Evolutionary conservation across 2,329 filamentous ascomycete genomes (phyloP).

Genomic region (Magnaporthiopsis poae): DNA sequence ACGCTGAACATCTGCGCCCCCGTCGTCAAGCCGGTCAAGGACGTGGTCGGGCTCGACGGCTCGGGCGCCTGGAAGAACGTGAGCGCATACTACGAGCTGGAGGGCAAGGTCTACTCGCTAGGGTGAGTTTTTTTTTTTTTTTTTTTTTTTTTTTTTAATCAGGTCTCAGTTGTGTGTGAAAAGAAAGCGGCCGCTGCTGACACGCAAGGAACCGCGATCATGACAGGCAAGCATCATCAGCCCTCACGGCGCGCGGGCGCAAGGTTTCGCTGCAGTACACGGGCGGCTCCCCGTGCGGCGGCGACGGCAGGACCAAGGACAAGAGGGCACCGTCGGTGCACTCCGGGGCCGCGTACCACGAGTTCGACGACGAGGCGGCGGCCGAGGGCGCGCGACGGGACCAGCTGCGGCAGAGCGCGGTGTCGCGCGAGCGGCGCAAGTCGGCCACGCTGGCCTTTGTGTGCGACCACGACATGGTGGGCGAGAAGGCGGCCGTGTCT

Average conservation of each 20-base stretch:
- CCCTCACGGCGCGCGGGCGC: slow-evolving; percentile 52
- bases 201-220: background rate
- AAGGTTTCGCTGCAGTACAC: slow-evolving; percentile 71
- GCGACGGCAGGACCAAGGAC: slow-evolving; percentile 17
- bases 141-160: too few species aligned
- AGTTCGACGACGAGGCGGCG: slow-evolving; percentile 22
- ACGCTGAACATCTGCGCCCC: slow-evolving; percentile 73
- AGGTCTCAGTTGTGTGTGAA: too few species aligned
- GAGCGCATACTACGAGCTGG: slow-evolving; percentile 64
- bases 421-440: slow-evolving; percentile 43
- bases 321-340: slow-evolving; percentile 21
- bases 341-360: slow-evolving; percentile 24
- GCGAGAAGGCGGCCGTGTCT: slow-evolving; percentile 58
- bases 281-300: slow-evolving; percentile 61
- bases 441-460: slow-evolving; percentile 86
- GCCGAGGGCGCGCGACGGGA: slow-evolving; percentile 18
- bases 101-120: slow-evolving; percentile 61
- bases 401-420: slow-evolving; percentile 23
- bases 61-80: slow-evolving; percentile 58
- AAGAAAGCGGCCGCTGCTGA: background rate
- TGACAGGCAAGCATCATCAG: slow-evolving; percentile 43
- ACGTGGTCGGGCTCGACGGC: slow-evolving; percentile 52
- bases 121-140: slow-evolving; percentile 41
- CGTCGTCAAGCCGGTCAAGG: slow-evolving; percentile 56
- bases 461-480: slow-evolving; percentile 73